Evolutionary conservation across 2,329 filamentous ascomycete genomes (phyloP), one percentile per base, ranked within the genome.

Genomic region (Aspergillus pseudotamarii): DNA sequence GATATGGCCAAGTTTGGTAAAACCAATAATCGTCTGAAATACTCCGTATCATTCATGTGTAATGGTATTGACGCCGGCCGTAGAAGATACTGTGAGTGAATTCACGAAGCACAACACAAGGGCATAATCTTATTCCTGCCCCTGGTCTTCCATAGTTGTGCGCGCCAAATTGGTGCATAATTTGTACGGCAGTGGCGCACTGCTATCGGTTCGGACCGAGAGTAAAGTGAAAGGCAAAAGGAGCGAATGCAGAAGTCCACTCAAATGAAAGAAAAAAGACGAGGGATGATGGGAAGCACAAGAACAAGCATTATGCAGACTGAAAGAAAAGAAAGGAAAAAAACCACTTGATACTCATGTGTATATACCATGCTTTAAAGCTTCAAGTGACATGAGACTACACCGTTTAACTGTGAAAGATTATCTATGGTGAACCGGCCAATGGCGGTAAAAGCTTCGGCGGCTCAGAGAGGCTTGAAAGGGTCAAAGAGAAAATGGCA

Each of bases 201-300:
- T 58, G 51, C 48, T 50, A 54, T 60, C 57, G 63, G 63, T 55
- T 48, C 63, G 60, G 60, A 64, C 63, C 63, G 63, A 64, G 36
- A 60, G 58, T 60, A 48, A 57, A 51, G 38, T 46, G 54, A 50
- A 30, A 48, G 46, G 50, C 34, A 48, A 26, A 43, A 26, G 26
- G 26, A 26, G 36, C 9, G 48, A 21, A 36, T 36, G 16, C 26
- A 12, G 12, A 30, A n/a, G 28, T 28, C 14, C 46, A 30, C 46
- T 30, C 16, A 19, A 36, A 55, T 11, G 12, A 38, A 26, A 19
- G 19, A 2, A 55, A 14, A 9, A 36, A 38, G 14, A 8, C 1
- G 16, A 36, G 21, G 11, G 21, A 38, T 55, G 4, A 10, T 36
- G 21, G 21, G 8, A 11, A 26, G 10, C 51, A 38, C 32, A 55